Conservation (phyloP, 2,329 filamentous ascomycete species). For the Beauveria caledonica region DNA sequence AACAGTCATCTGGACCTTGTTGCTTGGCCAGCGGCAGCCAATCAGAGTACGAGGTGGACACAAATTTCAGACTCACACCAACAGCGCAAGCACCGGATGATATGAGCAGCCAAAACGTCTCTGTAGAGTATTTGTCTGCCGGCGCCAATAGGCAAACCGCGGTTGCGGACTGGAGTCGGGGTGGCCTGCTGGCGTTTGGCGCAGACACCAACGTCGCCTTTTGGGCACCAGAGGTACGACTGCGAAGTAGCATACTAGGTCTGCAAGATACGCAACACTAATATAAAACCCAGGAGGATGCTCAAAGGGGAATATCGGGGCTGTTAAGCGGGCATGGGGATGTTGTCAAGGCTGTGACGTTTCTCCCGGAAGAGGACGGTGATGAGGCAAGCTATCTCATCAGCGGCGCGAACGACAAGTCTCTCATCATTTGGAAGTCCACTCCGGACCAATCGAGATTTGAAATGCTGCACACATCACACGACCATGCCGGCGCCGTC, state of each 20-base stretch:
- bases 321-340: constrained; percentile 71
- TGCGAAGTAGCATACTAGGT: background rate
- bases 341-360: constrained; percentile 74
- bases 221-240: constrained; percentile 70
- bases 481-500: constrained; percentile 65
- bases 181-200: constrained; percentile 75
- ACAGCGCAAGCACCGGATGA: constrained; percentile 13
- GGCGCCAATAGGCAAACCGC: constrained; percentile 87
- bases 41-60: constrained; percentile 26
- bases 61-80: constrained; percentile 27
- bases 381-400: constrained; percentile 52
- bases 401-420: constrained; percentile 75
- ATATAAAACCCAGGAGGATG: constrained; percentile 23
- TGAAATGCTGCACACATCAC: constrained; percentile 41
- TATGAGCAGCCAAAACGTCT: constrained; percentile 25
- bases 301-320: constrained; percentile 49
- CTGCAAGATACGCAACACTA: background rate
- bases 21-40: constrained; percentile 21
- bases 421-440: constrained; percentile 62
- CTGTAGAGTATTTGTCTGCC: constrained; percentile 54
- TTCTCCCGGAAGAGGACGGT: constrained; percentile 48
- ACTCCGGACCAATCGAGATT: constrained; percentile 18
- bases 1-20: background rate
- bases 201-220: constrained; percentile 82
- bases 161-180: constrained; percentile 77